phyloP scores from a whole-genome alignment of 345 rosid genomes.

The Streptanthus diversifolius region DNA sequence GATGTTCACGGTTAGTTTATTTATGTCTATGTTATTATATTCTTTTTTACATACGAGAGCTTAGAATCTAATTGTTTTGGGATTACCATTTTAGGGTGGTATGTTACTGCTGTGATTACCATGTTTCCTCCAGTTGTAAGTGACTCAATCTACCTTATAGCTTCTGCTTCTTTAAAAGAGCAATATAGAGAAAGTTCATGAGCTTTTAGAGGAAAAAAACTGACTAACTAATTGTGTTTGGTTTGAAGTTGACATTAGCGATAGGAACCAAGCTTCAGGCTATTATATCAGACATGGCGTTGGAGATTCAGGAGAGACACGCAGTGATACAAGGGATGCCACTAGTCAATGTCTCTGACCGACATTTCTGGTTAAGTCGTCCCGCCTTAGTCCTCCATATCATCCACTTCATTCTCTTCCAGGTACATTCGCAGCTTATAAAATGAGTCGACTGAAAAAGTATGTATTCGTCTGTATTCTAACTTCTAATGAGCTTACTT shows the following conservation, averaged over 20 bases:
- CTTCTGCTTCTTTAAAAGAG: neutral
- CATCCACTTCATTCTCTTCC: slow-evolving; percentile 88
- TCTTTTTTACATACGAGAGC: neutral
- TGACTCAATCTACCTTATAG: slow-evolving; percentile 2
- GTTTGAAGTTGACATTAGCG: slow-evolving; percentile 66
- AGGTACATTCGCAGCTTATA: slow-evolving; percentile 42
- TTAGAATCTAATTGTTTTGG: neutral
- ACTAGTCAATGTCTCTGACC: slow-evolving; percentile 79
- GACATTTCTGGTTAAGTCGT: slow-evolving; percentile 80
- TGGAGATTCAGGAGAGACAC: slow-evolving; percentile 86
- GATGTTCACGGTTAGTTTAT: slow-evolving; percentile 66
- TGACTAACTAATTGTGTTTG: neutral
- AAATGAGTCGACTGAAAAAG: neutral
- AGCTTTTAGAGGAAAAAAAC: neutral
- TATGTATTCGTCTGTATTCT: neutral
- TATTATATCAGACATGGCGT: slow-evolving; percentile 76
- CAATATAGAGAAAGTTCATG: neutral
- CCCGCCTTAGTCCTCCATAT: slow-evolving; percentile 70
- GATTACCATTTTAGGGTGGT: slow-evolving; percentile 61
- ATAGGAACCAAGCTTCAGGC: slow-evolving; percentile 93
- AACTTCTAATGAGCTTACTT: slow-evolving; percentile 16
- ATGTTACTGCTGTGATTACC: slow-evolving; percentile 52
- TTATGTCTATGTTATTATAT: neutral
- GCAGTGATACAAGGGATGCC: slow-evolving; percentile 97
- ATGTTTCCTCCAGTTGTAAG: slow-evolving; percentile 74